Evolutionary conservation across 73 alveolate genomes (phyloP).

Genomic region (Blepharisma stoltei): DNA sequence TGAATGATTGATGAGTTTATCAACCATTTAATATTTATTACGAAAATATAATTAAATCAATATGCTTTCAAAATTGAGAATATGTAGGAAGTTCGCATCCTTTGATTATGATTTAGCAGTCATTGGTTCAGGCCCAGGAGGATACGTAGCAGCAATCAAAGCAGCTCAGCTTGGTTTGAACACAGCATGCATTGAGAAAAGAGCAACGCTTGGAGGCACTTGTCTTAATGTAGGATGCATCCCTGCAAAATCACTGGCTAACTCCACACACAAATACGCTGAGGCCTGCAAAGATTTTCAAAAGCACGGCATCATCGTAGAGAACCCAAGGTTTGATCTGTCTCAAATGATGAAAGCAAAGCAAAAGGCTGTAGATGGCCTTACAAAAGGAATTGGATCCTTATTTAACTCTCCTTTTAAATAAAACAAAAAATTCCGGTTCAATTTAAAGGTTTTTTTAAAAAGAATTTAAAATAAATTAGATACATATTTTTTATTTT

Average conservation of each 20-base stretch:
- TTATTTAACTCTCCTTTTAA: too few relatives aligned
- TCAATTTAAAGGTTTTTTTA: too few relatives aligned
- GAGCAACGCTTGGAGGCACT: constrained; percentile 97
- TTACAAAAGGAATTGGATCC: constrained; percentile 85
- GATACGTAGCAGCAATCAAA: constrained; percentile 93
- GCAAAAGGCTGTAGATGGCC: constrained; percentile 77
- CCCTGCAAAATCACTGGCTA: constrained; percentile 89
- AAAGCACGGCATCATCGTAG: constrained; percentile 69
- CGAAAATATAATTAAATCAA: too few relatives aligned
- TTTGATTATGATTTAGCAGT: constrained; percentile 63
- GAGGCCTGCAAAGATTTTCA: constrained; percentile 60
- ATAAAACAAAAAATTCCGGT: too few relatives aligned
- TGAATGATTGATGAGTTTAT: too few relatives aligned
- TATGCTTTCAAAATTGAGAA: too few relatives aligned
- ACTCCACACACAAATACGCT: constrained; percentile 73
- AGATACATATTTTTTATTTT: too few relatives aligned
- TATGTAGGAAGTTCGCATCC: too few relatives aligned
- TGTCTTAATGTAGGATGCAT: constrained; percentile 94
- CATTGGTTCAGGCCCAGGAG: constrained; percentile 93
- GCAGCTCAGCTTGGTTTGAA: constrained; percentile 93
- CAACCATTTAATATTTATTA: too few relatives aligned
- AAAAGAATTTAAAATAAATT: too few relatives aligned
- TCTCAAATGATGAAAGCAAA: constrained; percentile 59
- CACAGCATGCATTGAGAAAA: constrained; percentile 95
- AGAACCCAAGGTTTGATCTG: constrained; percentile 55